Conservation (phyloP, 345 rosid species). For the Populus tremula region DNA sequence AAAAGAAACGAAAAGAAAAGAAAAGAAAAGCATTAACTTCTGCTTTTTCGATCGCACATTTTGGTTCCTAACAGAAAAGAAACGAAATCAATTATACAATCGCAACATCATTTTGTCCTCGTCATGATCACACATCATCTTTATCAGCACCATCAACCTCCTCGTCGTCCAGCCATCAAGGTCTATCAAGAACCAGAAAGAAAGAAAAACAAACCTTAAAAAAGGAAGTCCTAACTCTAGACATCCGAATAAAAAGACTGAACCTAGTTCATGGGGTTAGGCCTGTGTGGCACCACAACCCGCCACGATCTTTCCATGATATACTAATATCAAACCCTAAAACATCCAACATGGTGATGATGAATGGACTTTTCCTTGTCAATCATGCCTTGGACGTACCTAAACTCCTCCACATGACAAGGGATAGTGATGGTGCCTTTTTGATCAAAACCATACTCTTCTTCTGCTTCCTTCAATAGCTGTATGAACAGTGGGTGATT, state of each 20-base stretch:
- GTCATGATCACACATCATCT: constrained; percentile 17
- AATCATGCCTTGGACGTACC: constrained; percentile 38
- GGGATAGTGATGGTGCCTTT: constrained; percentile 32
- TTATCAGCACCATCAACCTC: constrained; percentile 10
- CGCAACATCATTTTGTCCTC: constrained; percentile 17
- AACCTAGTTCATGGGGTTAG: constrained; percentile 22
- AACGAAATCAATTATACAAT: constrained; percentile 17
- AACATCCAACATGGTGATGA: constrained; percentile 58
- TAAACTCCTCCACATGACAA: constrained; percentile 36
- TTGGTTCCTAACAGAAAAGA: constrained; percentile 12
- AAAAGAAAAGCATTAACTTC: constrained; percentile 11
- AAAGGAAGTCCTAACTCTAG: constrained; percentile 15
- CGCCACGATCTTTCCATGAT: constrained; percentile 13
- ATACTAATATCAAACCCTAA: constrained; percentile 38
- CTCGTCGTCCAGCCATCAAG: constrained; percentile 16
- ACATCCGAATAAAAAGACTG: constrained; percentile 7
- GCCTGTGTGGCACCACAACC: constrained; percentile 40
- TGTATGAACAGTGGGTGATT: constrained; percentile 31
- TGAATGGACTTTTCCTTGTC: constrained; percentile 53
- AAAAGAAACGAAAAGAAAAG: background rate
- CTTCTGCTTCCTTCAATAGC: constrained; percentile 30
- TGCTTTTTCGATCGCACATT: background rate
- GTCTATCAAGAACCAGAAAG: constrained; percentile 8
- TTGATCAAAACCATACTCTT: constrained; percentile 33
- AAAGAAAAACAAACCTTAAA: background rate